phyloP scores from a whole-genome alignment of 2,329 filamentous ascomycete species.

The Zymoseptoria ardabiliae region DNA sequence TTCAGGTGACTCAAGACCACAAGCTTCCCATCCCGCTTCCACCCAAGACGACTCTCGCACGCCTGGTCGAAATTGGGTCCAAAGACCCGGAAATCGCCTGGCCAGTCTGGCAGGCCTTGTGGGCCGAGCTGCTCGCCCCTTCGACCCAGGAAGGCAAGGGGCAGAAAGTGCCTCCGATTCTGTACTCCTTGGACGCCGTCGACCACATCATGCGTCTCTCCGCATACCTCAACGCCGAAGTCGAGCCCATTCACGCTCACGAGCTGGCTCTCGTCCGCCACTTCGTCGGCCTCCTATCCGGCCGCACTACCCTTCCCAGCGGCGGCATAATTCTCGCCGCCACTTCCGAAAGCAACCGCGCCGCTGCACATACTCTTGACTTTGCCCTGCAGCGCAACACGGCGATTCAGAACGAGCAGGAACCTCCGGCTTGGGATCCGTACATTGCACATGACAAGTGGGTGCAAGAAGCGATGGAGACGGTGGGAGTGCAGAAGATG shows the following conservation, averaged over 20 bases:
- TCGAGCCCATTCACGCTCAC: constrained; percentile 73
- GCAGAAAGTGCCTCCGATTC: constrained; percentile 51
- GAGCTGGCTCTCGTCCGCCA: constrained; percentile 69
- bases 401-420: constrained; percentile 21
- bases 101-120: constrained; percentile 72
- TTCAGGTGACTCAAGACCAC: constrained; percentile 47
- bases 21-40: constrained; percentile 54
- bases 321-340: constrained; percentile 74
- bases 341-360: constrained; percentile 60
- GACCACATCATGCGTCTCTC: constrained; percentile 72
- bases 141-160: constrained; percentile 33
- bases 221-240: constrained; percentile 65
- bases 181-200: constrained; percentile 73
- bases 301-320: constrained; percentile 51
- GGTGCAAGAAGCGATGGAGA: constrained; percentile 41
- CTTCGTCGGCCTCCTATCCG: constrained; percentile 66
- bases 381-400: constrained; percentile 10
- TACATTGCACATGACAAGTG: constrained; percentile 47
- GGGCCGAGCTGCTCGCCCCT: constrained; percentile 63
- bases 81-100: constrained; percentile 71
- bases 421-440: constrained; percentile 39
- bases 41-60: constrained; percentile 53
- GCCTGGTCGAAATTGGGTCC: constrained; percentile 61
- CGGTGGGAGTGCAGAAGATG: constrained; percentile 46
- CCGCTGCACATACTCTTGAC: constrained; percentile 13